Conservation (phyloP, 163 green algal genomes). For the Coccomyxa subellipsoidea region DNA sequence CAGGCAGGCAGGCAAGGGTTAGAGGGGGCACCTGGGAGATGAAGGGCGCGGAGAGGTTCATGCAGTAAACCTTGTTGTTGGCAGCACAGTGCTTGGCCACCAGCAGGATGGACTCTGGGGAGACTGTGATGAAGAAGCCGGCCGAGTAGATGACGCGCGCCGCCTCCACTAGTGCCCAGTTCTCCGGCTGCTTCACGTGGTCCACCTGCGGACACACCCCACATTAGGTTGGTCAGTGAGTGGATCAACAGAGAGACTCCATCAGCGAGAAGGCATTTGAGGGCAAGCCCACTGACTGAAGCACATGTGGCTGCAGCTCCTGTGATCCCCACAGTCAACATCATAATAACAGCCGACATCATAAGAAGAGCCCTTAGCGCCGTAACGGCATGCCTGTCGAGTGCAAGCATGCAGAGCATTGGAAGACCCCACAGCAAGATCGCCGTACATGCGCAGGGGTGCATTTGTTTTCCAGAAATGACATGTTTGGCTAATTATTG, state of each 20-base stretch:
- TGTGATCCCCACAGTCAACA: no score
- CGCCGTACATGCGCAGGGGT: no score
- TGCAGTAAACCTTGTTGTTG: constrained; percentile 85
- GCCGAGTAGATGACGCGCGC: constrained; percentile 84
- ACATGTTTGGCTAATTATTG: no score
- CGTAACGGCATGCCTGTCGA: no score
- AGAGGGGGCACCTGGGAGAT: constrained; percentile 55
- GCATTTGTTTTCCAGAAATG: no score
- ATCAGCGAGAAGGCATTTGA: no score
- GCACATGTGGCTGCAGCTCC: no score
- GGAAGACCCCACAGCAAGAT: no score
- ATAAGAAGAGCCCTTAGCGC: no score
- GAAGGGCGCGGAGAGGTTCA: constrained; percentile 98
- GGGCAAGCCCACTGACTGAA: not conserved
- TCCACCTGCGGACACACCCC: constrained; percentile 52
- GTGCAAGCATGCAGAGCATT: no score
- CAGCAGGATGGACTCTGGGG: constrained; percentile 79
- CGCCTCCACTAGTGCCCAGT: constrained; percentile 83
- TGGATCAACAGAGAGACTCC: no score
- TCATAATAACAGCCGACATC: no score
- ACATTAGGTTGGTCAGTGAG: not conserved
- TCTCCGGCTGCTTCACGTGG: constrained; percentile 77
- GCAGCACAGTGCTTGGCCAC: constrained; percentile 84
- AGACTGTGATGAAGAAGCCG: constrained; percentile 99
- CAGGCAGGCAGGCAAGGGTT: not conserved